Conservation (phyloP, 371 early-diverging fungal genomes). For the Mucor piriformis region DNA sequence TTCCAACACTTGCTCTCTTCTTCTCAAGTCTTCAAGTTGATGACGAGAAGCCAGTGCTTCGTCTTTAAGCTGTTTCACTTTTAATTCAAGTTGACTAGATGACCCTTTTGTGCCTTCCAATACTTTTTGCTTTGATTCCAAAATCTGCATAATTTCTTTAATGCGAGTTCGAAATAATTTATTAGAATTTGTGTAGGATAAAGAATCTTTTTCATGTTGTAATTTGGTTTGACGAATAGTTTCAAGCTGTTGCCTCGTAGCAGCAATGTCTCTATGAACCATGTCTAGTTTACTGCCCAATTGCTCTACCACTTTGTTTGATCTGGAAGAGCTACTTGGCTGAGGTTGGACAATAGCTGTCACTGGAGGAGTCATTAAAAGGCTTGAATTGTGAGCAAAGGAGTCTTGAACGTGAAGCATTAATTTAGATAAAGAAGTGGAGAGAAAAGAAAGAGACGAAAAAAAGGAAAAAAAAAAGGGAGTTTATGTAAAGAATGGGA, state of each 20-base stretch:
- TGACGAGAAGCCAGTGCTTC: slow-evolving; percentile 49
- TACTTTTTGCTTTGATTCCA: slow-evolving; percentile 47
- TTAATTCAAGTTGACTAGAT: slow-evolving; percentile 38
- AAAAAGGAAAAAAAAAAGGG: slow-evolving; percentile 5
- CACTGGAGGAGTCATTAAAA: slow-evolving; percentile 24
- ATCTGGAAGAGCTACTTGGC: slow-evolving; percentile 34
- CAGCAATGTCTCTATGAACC: slow-evolving; percentile 34
- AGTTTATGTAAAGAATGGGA: not conserved
- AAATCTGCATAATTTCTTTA: slow-evolving; percentile 39
- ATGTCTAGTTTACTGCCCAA: slow-evolving; percentile 29
- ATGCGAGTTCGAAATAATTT: slow-evolving; percentile 33
- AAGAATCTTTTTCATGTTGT: slow-evolving; percentile 32
- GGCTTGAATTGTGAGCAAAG: slow-evolving; percentile 20
- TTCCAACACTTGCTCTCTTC: slow-evolving; percentile 41
- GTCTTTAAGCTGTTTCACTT: slow-evolving; percentile 48
- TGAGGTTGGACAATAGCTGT: slow-evolving; percentile 38
- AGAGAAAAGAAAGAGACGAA: not conserved
- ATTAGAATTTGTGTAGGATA: slow-evolving; percentile 38
- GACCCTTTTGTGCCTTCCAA: slow-evolving; percentile 42
- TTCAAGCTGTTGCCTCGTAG: slow-evolving; percentile 39
- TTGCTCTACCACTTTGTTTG: slow-evolving; percentile 47
- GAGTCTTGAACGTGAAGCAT: slow-evolving; percentile 40
- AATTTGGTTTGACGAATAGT: slow-evolving; percentile 30
- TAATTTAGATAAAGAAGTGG: not conserved
- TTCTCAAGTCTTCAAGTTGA: slow-evolving; percentile 44